Conservation (phyloP, 768 basidiomycete genomes). For the Asterophora parasitica region DNA sequence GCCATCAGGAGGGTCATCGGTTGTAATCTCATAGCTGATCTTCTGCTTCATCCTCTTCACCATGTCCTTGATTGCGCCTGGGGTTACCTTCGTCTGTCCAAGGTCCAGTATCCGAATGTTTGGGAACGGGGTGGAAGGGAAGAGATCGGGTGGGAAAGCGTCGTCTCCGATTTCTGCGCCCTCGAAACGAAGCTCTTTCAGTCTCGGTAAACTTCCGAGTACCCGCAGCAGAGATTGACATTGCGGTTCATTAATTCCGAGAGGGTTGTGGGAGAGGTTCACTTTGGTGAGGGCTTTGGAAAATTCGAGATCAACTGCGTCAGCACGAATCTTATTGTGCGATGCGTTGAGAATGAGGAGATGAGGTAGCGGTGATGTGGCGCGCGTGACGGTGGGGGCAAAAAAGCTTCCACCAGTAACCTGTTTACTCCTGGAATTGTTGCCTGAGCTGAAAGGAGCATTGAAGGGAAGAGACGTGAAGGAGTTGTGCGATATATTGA, state of each 20-base stretch:
- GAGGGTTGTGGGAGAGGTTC: constrained; percentile 64
- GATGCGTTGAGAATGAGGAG: constrained; percentile 63
- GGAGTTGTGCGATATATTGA: constrained; percentile 71
- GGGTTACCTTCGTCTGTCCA: constrained; percentile 56
- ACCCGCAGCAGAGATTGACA: constrained; percentile 39
- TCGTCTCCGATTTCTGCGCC: constrained; percentile 57
- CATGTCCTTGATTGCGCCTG: constrained; percentile 38
- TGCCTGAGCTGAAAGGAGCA: constrained; percentile 43
- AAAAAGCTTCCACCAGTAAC: constrained; percentile 55
- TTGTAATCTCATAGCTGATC: constrained; percentile 50
- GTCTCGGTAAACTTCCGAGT: constrained; percentile 40
- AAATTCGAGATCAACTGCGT: constrained; percentile 47
- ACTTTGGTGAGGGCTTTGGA: constrained; percentile 54
- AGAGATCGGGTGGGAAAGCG: constrained; percentile 43
- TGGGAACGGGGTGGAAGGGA: constrained; percentile 41
- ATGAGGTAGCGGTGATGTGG: constrained; percentile 60
- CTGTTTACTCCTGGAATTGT: constrained; percentile 22
- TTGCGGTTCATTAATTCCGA: constrained; percentile 34
- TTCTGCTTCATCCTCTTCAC: constrained; percentile 45
- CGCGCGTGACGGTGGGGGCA: constrained; percentile 53
- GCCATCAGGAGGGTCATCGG: constrained; percentile 49
- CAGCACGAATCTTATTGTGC: constrained; percentile 58
- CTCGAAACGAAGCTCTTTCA: constrained; percentile 56
- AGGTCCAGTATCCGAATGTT: constrained; percentile 56
- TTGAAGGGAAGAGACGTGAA: constrained; percentile 59